Evolutionary conservation across 2,329 filamentous ascomycete species (phyloP).

Genomic region (Alternaria burnsii): DNA sequence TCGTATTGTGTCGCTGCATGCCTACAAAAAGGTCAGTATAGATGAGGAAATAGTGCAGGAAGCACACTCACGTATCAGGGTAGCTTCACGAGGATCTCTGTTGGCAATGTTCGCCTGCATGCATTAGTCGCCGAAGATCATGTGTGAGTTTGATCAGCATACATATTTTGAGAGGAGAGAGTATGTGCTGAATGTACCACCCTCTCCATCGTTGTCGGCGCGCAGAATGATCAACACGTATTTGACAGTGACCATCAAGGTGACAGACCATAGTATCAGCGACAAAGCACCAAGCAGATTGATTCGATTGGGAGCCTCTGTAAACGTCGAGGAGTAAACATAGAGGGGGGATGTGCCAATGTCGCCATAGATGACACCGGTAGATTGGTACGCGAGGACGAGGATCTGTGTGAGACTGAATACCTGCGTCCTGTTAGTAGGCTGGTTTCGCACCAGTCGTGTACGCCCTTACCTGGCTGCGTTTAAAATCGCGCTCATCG

Average conservation of each 20-base stretch:
- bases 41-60: background rate
- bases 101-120: constrained; percentile 67
- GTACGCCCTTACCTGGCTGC: constrained; percentile 34
- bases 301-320: constrained; percentile 57
- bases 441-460: background rate
- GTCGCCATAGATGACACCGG: constrained; percentile 74
- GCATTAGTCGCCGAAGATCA: background rate
- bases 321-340: constrained; percentile 74
- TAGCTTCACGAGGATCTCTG: constrained; percentile 65
- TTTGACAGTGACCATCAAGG: constrained; percentile 74
- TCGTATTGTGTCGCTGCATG: constrained; percentile 66
- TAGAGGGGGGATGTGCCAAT: constrained; percentile 75
- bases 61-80: constrained; percentile 56
- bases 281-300: constrained; percentile 72
- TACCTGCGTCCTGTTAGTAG: constrained; percentile 29
- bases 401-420: constrained; percentile 41
- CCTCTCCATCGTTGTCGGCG: constrained; percentile 76
- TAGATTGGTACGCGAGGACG: constrained; percentile 66
- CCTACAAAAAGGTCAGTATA: constrained; percentile 20
- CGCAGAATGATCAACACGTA: constrained; percentile 71
- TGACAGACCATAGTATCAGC: constrained; percentile 74
- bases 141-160: background rate
- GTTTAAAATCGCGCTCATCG: constrained; percentile 43
- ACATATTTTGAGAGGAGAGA: constrained; percentile 67
- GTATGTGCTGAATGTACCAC: constrained; percentile 74